phyloP scores from a whole-genome alignment of 2,329 filamentous ascomycete species.

The Ophiognomonia clavigignenti-juglandacearum region DNA sequence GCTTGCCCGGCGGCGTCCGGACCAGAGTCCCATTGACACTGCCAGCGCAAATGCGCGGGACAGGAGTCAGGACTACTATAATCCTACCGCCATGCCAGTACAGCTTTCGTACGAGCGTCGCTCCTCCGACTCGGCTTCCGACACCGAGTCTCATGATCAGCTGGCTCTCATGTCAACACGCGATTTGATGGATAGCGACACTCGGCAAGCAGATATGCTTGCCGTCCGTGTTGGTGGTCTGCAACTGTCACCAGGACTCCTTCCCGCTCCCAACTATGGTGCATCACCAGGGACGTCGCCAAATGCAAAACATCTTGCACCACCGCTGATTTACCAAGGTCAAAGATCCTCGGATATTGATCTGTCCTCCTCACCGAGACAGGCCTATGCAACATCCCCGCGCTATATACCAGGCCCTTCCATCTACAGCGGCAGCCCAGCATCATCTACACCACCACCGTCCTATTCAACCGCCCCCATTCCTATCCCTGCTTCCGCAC shows the following conservation, averaged over 20 bases:
- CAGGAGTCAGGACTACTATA: constrained; percentile 4
- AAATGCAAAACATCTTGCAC: constrained; percentile 26
- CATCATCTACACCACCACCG: constrained; percentile 24
- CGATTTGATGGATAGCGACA: constrained; percentile 46
- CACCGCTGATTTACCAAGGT: constrained; percentile 28
- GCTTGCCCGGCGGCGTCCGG: constrained; percentile 30
- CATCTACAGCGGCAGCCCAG: constrained; percentile 19
- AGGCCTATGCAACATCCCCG: constrained; percentile 32
- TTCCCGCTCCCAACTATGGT: constrained; percentile 27
- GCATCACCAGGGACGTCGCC: constrained; percentile 32
- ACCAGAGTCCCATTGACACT: constrained; percentile 6
- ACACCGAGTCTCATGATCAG: constrained; percentile 24
- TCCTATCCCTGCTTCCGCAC: constrained; percentile 21
- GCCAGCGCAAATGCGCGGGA: constrained; percentile 2
- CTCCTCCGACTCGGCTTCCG: constrained; percentile 36
- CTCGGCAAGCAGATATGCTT: constrained; percentile 32
- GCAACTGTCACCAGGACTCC: constrained; percentile 31
- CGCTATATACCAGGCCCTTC: constrained; percentile 32
- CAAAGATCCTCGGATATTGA: constrained; percentile 20
- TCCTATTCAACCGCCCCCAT: constrained; percentile 24
- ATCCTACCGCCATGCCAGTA: constrained; percentile 15
- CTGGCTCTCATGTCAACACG: constrained; percentile 49
- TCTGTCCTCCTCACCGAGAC: constrained; percentile 27
- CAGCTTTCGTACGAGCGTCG: constrained; percentile 29
- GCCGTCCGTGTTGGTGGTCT: constrained; percentile 36